Percentiles rank a stretch among this genome's conserved stretches.
These are phyloP conservation scores for Diaporthe citriasiana DNA, from an alignment of 2,329 filamentous ascomycete genomes.

Conservation along the genomic window DNA sequence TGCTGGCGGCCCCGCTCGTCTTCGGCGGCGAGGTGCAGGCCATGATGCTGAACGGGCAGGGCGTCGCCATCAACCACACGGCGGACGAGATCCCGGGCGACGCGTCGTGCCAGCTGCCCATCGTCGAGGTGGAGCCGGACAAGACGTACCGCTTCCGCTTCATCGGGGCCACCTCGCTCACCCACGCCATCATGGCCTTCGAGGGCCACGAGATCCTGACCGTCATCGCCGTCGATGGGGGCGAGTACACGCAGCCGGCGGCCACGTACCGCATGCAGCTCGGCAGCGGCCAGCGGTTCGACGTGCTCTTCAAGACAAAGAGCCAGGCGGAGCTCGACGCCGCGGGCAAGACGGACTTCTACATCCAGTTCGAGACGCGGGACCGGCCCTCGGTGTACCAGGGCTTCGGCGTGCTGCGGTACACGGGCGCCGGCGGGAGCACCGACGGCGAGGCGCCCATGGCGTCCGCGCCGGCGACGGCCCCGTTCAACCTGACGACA, in stretches of 20 bases:
- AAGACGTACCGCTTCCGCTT: conserved; percentile 74
- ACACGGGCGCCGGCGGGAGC: conserved; percentile 47
- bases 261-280: conserved; percentile 66
- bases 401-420: conserved; percentile 65
- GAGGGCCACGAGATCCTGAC: conserved; percentile 69
- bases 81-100: conserved; percentile 47
- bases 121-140: conserved; percentile 71
- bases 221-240: conserved; percentile 73
- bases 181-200: conserved; percentile 66
- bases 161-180: conserved; percentile 69
- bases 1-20: conserved; percentile 63
- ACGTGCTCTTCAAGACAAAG: conserved; percentile 68
- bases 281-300: conserved; percentile 72
- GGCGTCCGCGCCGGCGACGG: conserved; percentile 47
- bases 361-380: conserved; percentile 62
- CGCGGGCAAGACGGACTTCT: conserved; percentile 53
- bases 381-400: conserved; percentile 61
- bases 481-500: conserved; percentile 53
- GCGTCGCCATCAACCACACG: conserved; percentile 56
- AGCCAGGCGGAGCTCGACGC: conserved; percentile 57
- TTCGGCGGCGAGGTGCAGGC: conserved; percentile 73
- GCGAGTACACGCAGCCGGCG: conserved; percentile 65
- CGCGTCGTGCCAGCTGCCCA: conserved; percentile 58
- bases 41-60: conserved; percentile 70
- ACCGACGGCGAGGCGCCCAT: conserved; percentile 31